A percentile compares a stretch with the other conserved stretches of the same genome.
phyloP scores from a whole-genome alignment of 1,284 basidiomycete species.

The Fomes fomentarius region DNA sequence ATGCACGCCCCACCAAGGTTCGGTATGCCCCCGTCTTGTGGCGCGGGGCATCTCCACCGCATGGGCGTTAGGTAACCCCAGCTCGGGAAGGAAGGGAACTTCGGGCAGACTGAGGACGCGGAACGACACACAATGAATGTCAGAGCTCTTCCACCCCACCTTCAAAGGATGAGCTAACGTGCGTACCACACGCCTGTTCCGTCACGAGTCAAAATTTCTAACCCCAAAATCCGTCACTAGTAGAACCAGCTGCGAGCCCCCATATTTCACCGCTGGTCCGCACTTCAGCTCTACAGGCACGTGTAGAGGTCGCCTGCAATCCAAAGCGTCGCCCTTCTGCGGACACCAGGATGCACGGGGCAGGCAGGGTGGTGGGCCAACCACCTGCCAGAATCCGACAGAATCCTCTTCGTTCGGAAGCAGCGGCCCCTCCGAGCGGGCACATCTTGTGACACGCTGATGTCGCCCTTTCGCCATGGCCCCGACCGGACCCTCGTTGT shows the following conservation, averaged over 20 bases:
- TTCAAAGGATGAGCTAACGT: conserved; percentile 12
- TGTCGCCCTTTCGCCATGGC: background rate
- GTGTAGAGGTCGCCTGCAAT: background rate
- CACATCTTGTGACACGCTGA: conserved; percentile 10
- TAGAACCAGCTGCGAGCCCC: no score
- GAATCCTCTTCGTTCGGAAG: background rate
- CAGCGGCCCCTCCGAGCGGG: background rate
- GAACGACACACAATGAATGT: background rate
- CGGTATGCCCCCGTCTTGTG: background rate
- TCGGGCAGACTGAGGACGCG: background rate
- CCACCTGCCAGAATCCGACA: no score
- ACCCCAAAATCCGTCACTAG: conserved; percentile 8
- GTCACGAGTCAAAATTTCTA: conserved; percentile 4
- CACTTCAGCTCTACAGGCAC: background rate
- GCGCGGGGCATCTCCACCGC: conserved; percentile 16
- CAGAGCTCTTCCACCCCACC: background rate
- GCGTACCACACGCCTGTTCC: conserved; percentile 4
- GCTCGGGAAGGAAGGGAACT: background rate
- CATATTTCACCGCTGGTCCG: background rate
- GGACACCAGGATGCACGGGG: background rate
- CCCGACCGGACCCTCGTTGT: conserved; percentile 5
- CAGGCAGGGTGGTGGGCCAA: background rate
- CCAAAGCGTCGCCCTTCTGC: background rate
- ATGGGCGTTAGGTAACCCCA: conserved; percentile 1
- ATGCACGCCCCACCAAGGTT: background rate